A percentile compares a stretch with the other conserved stretches of the same genome.
Evolutionary conservation across 2,329 filamentous ascomycete genomes (phyloP).

Genomic region (Stachybotrys chlorohalonatus): DNA sequence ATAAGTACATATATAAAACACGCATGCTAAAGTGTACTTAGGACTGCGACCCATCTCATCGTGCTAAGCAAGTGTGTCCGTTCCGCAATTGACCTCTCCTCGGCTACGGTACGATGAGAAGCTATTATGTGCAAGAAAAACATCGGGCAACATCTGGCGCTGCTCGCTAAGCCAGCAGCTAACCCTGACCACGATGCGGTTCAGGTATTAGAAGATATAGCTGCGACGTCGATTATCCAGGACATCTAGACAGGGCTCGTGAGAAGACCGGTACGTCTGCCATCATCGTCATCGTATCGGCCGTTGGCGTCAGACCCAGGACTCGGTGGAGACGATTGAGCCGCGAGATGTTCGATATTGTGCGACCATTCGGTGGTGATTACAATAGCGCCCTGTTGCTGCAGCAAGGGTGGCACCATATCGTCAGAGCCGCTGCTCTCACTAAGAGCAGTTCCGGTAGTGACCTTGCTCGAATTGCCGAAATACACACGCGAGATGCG

Average conservation of each 20-base stretch:
- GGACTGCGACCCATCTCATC: no score
- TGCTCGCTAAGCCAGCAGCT: no score
- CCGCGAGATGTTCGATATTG: not conserved
- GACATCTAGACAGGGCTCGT: not conserved
- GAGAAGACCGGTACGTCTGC: not conserved
- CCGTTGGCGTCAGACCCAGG: not conserved
- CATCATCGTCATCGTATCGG: not conserved
- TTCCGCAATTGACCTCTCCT: no score
- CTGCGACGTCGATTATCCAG: not conserved
- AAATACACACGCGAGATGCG: slow-evolving; percentile 2
- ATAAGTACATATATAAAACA: no score
- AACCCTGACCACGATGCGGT: no score
- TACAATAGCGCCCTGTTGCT: slow-evolving; percentile 11
- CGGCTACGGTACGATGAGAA: no score
- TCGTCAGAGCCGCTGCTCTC: slow-evolving; percentile 12
- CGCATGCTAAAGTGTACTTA: no score
- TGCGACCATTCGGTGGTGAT: slow-evolving; percentile 3
- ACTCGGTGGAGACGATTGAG: not conserved
- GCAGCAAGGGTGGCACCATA: slow-evolving; percentile 10
- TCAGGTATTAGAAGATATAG: no score
- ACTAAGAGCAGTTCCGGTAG: slow-evolving; percentile 1
- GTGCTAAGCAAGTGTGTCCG: no score
- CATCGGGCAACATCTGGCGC: no score
- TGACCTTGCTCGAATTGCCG: slow-evolving; percentile 9
- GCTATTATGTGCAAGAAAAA: no score